Base-by-base conservation (phyloP, 1,284 basidiomycete species). In the Fomitopsis betulina region DNA sequence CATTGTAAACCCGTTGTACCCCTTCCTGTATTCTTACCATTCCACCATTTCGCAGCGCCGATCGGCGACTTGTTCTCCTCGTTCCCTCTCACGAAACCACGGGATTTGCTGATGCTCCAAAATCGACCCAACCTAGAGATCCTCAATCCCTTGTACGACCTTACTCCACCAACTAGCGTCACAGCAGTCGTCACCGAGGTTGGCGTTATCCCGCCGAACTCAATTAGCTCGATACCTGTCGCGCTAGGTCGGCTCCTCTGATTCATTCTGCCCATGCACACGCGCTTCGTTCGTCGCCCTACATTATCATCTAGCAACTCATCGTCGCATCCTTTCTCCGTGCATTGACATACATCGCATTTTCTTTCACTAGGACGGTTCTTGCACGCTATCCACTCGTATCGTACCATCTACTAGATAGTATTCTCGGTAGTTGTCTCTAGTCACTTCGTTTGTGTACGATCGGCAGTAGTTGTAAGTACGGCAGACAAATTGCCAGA, bases 121-220 rank as follows among this genome's bases (percentile, higher is more conserved):
- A 75, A 69, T 59, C 65, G 68, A 55, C 68, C 77, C 10, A 83
- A 83, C 63, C 77, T 94, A 19, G 88, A 92, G 63, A 83, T 89
- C 15, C 75, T 96, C 56, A 91, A 89, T 69, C 87, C 96, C 15
- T 75, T 97, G 17, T 98, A 97, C 69, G 96, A 98, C 72, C 80
- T 97, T 42, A 96, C 95, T 1, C 92, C 95, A 4, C 90, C 94
- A 0, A 83, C 84, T 23, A 89, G 87, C 68, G 93, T 98, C 63
- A 96, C 95, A 1, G 94, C 91, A n/a, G 93, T 98, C 25, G 94
- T 96, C 59, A 96, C 96, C 5, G 95, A 98, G 75, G 93, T 94
- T 50, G 94, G 94, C 5, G 80, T 95, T 58, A 94, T 96, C 63
- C 94, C 94, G 3, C 92, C 94, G 0, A 93, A 84, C 65, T 89